Percentiles rank a stretch among this genome's conserved stretches.
These are phyloP conservation scores for Phytopythium mirpurense DNA, from an alignment of 352 stramenopile species.

Conservation along the genomic window DNA sequence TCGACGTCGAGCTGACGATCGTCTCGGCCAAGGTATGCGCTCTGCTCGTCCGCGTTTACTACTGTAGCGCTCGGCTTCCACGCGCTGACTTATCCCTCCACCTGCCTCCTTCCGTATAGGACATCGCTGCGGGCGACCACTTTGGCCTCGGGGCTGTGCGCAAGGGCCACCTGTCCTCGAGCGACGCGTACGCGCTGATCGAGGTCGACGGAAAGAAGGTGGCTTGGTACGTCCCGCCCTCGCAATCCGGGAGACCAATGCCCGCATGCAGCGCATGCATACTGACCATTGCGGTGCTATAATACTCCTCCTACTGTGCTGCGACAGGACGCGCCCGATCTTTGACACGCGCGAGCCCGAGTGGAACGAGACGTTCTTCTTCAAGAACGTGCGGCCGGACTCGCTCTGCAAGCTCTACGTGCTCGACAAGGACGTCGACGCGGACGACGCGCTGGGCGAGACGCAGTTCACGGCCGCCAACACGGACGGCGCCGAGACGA, in stretches of 20 bases:
- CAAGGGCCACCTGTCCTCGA: conserved; percentile 24
- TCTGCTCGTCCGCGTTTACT: no score
- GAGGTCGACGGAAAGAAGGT: conserved; percentile 25
- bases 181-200: conserved; percentile 32
- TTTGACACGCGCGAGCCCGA: conserved; percentile 21
- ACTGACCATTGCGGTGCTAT: no score
- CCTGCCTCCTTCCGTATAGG: neutral
- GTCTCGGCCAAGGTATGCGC: conserved; percentile 20
- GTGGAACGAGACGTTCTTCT: conserved; percentile 34
- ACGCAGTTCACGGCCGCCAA: conserved; percentile 26
- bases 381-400: conserved; percentile 25
- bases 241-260: neutral
- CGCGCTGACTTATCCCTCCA: no score
- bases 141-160: conserved; percentile 20
- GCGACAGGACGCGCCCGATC: conserved; percentile 14
- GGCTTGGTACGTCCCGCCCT: conserved; percentile 14
- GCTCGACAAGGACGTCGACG: conserved; percentile 27
- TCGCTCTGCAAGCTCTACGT: conserved; percentile 26
- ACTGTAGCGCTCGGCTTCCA: no score
- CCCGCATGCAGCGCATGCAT: no score
- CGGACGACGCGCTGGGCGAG: conserved; percentile 25
- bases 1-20: conserved; percentile 30
- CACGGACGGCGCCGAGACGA: conserved; percentile 19
- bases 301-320: no score
- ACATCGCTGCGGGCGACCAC: conserved; percentile 26